These are phyloP conservation scores for Poteriospumella lacustris DNA, from an alignment of 108 stramenopile genomes.

Conservation along the genomic window DNA sequence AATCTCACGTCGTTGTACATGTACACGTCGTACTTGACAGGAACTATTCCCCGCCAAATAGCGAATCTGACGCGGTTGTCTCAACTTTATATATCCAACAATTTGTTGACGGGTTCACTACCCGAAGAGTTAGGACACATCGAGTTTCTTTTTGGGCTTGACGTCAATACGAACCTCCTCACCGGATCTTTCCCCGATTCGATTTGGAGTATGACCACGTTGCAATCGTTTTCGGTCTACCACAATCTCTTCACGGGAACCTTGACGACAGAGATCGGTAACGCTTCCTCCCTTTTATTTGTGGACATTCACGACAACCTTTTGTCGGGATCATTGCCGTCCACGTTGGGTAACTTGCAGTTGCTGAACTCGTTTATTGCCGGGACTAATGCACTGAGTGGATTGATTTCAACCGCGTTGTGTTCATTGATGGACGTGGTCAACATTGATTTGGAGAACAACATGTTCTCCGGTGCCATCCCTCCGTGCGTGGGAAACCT, in stretches of 20 bases:
- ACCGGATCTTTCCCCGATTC: neutral
- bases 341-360: neutral
- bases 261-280: neutral
- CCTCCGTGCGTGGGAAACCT: neutral
- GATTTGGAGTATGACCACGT: neutral
- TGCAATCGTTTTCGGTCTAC: neutral
- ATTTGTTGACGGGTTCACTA: neutral
- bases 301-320: neutral
- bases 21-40: neutral
- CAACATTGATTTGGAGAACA: neutral
- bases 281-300: neutral
- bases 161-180: neutral
- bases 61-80: conserved; percentile 28
- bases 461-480: neutral
- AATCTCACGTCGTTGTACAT: neutral
- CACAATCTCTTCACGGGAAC: neutral
- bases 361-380: neutral
- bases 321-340: neutral
- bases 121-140: neutral
- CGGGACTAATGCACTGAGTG: neutral
- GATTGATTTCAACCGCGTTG: neutral
- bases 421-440: neutral
- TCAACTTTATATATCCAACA: conserved; percentile 29
- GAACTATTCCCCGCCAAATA: conserved; percentile 34
- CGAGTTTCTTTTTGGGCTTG: neutral